Evolutionary conservation across 2,329 filamentous ascomycete species (phyloP).

Genomic region (Monosporascus sp.): DNA sequence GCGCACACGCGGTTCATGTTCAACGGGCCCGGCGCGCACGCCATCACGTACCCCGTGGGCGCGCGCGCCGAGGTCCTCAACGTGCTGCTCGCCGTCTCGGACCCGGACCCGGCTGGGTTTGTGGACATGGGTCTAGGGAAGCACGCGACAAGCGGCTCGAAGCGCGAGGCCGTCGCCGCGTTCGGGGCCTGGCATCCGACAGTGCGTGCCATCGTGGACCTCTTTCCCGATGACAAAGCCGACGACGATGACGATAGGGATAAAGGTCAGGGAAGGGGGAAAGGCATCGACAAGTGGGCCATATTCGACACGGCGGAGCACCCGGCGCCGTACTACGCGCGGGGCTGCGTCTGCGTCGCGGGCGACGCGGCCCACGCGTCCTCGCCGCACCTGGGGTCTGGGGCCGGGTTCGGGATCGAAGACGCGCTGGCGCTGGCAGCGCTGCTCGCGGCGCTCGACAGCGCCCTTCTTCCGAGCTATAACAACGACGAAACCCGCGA

Average conservation of each 20-base stretch:
- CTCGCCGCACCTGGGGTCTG: slow-evolving; percentile 50
- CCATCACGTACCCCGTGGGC: slow-evolving; percentile 55
- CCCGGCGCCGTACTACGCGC: slow-evolving; percentile 39
- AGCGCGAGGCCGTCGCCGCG: slow-evolving; percentile 34
- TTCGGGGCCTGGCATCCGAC: slow-evolving; percentile 37
- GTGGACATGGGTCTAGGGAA: slow-evolving; percentile 3
- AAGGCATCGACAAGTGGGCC: slow-evolving; percentile 44
- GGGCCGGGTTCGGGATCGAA: slow-evolving; percentile 52
- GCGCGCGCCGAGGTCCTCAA: slow-evolving; percentile 53
- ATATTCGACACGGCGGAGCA: slow-evolving; percentile 46
- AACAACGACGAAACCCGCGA: too few species aligned
- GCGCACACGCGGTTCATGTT: slow-evolving; percentile 49
- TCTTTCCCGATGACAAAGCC: slow-evolving; percentile 37
- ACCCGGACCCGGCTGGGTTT: slow-evolving; percentile 31
- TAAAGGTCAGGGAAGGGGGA: slow-evolving; percentile 3
- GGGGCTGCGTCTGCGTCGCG: slow-evolving; percentile 40
- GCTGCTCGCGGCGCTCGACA: slow-evolving; percentile 21
- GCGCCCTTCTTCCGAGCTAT: too few species aligned
- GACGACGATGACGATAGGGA: background rate
- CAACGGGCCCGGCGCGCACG: slow-evolving; percentile 51
- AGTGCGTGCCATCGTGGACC: slow-evolving; percentile 30
- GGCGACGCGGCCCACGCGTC: slow-evolving; percentile 54
- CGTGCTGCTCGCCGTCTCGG: slow-evolving; percentile 42
- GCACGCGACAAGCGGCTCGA: slow-evolving; percentile 31
- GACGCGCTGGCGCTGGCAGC: slow-evolving; percentile 42